Base-by-base conservation (phyloP, 148 eudicot species). In the Linanthus parryae region DNA sequence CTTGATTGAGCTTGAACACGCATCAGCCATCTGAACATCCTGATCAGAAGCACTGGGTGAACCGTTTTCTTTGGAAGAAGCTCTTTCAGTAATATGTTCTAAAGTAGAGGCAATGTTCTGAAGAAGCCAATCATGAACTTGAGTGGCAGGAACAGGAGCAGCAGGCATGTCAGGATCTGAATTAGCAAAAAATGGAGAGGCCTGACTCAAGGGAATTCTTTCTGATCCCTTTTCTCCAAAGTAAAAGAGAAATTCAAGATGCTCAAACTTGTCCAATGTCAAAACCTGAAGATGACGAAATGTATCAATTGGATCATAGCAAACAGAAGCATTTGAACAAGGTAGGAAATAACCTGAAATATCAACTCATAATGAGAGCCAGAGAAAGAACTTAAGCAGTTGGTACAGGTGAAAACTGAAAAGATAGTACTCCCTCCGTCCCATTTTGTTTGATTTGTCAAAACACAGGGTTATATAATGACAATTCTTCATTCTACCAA, bases 111-210 rank as follows among this genome's bases (percentile, higher is more conserved):
- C 70, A 54, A 91, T 71, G 49, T 70, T 81, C 65, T 91, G 82
- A 48, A 86, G 62, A 59, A 91, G 84, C 95, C 94, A 91, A 31
- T 86, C 98, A 62, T 79, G 98, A 66, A 79, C 83, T 71, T 78
- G 87, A 39, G 88, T 66, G 21, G 81, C 86, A 59, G 95, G 75
- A 73, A 91, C 94, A 56, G 95, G 89, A 61, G 77, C 94, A 52
- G 98, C 95, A 62, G 95, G 98, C 98, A 91, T 91, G 54, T 91
- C 89, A 40, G 98, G 95, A 65, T 91, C 98, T 52, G 98, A 91
- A 70, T 91, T 91, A 1, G 98, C 95, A 56, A 91, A 91, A 69
- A 86, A 91, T 35, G 94, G 96, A 17, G 87, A 70, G 29, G 76
- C 84, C 65, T 91, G 95, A 71, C 84, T 86, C 76, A 91, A 59